Conservation (phyloP, 1,139 yeast genomes). For the Wickerhamiella infanticola region DNA sequence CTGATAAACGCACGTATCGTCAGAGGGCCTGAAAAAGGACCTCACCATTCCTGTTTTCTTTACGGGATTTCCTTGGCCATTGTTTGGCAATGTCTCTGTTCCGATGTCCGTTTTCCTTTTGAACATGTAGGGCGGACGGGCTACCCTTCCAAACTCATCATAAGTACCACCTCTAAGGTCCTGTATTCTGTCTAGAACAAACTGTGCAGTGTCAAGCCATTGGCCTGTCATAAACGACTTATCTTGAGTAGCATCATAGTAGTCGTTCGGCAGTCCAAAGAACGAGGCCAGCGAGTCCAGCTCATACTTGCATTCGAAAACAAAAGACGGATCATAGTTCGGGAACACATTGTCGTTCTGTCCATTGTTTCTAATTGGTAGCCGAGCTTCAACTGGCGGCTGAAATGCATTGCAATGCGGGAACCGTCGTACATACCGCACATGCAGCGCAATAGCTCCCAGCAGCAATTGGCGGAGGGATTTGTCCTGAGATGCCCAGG, state of each 20-base stretch:
- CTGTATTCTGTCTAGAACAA: constrained; percentile 23
- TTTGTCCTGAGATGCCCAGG: constrained; percentile 36
- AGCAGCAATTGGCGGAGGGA: constrained; percentile 37
- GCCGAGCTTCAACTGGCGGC: constrained; percentile 53
- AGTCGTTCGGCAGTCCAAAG: constrained; percentile 58
- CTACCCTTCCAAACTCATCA: constrained; percentile 42
- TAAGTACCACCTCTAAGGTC: constrained; percentile 17
- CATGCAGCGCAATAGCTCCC: constrained; percentile 77
- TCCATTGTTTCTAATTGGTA: constrained; percentile 33
- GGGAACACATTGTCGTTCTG: constrained; percentile 57
- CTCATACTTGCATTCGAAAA: constrained; percentile 84
- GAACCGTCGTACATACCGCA: constrained; percentile 39
- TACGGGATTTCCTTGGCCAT: constrained; percentile 76
- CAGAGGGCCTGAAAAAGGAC: constrained; percentile 85
- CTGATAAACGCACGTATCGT: constrained; percentile 71
- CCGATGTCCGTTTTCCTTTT: constrained; percentile 62
- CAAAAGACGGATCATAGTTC: constrained; percentile 49
- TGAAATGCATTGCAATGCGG: constrained; percentile 90
- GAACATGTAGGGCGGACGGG: constrained; percentile 37
- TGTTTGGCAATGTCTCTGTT: constrained; percentile 62
- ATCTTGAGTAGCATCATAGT: constrained; percentile 38
- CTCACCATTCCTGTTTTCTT: constrained; percentile 59
- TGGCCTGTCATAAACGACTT: constrained; percentile 33
- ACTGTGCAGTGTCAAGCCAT: constrained; percentile 44
- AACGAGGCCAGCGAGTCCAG: constrained; percentile 77